Evolutionary conservation across 192 early-diverging fungal species (phyloP).

Genomic region (Borealophlyctis nickersoniae): DNA sequence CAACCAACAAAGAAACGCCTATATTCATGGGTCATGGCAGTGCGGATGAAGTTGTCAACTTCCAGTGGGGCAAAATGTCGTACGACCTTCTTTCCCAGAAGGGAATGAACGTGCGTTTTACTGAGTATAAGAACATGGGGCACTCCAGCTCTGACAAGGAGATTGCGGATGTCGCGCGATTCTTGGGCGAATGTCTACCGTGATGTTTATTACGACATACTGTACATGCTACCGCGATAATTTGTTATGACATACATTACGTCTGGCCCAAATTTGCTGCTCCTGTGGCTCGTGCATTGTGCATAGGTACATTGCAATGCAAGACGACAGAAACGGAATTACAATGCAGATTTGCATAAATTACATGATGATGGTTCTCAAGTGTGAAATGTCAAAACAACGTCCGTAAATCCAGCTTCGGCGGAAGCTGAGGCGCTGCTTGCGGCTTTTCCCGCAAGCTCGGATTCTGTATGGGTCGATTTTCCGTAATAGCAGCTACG

Average conservation of each 20-base stretch:
- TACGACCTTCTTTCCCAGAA: constrained; percentile 55
- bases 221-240: too few species aligned
- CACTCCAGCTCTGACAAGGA: constrained; percentile 72
- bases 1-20: constrained; percentile 52
- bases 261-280: too few species aligned
- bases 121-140: constrained; percentile 75
- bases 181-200: constrained; percentile 44
- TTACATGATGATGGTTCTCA: too few species aligned
- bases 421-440: constrained; percentile 7
- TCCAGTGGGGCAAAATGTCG: constrained; percentile 68
- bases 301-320: too few species aligned
- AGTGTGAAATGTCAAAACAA: constrained; percentile 24
- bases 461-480: constrained; percentile 20
- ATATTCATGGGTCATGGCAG: constrained; percentile 86
- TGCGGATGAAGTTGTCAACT: constrained; percentile 68
- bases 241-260: too few species aligned
- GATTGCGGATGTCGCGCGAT: constrained; percentile 62
- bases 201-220: too few species aligned
- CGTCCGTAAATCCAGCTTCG: constrained; percentile 23
- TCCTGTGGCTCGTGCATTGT: too few species aligned
- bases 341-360: too few species aligned
- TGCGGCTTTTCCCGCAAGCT: constrained; percentile 7
- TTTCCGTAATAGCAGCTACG: constrained; percentile 26
- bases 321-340: too few species aligned
- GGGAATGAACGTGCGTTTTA: constrained; percentile 69